A percentile compares a stretch with the other conserved stretches of the same genome.
Evolutionary conservation across 257 asterid genomes (phyloP).

Genomic region (Ophiorrhiza pumila): DNA sequence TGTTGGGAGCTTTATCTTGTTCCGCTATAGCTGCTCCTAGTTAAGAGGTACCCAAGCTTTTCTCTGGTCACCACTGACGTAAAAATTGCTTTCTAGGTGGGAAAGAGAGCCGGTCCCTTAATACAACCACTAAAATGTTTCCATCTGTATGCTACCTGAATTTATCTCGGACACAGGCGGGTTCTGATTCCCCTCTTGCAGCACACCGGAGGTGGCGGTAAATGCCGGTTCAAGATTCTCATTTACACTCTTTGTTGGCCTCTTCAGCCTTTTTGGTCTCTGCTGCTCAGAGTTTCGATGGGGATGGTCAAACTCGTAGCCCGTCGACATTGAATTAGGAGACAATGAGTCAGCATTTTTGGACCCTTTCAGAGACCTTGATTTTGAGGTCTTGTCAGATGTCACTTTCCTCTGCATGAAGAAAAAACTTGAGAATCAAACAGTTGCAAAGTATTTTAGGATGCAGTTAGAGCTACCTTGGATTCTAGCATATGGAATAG

Average conservation of each 20-base stretch:
- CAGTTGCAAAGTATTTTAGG: background rate
- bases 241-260: slow-evolving; percentile 91
- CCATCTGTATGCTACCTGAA: slow-evolving; percentile 2
- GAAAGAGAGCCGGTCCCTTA: background rate
- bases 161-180: slow-evolving; percentile 10
- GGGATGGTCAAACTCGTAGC: slow-evolving; percentile 50
- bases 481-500: background rate
- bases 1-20: slow-evolving; percentile 1
- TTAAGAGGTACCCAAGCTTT: background rate
- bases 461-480: slow-evolving; percentile 1
- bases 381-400: slow-evolving; percentile 44
- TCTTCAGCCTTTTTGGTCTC: slow-evolving; percentile 83
- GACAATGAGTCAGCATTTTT: slow-evolving; percentile 44
- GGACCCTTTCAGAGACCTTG: slow-evolving; percentile 53
- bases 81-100: background rate
- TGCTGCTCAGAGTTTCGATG: slow-evolving; percentile 46
- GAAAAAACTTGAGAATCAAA: slow-evolving; percentile 15
- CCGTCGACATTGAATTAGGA: slow-evolving; percentile 36
- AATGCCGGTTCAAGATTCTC: slow-evolving; percentile 89
- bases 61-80: background rate
- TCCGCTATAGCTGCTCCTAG: background rate
- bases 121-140: background rate
- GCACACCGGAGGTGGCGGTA: slow-evolving; percentile 37
- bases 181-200: slow-evolving; percentile 39
- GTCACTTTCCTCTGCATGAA: slow-evolving; percentile 62